Conservation (phyloP, 1,284 basidiomycete genomes). For the Cryptococcus sp. region DNA sequence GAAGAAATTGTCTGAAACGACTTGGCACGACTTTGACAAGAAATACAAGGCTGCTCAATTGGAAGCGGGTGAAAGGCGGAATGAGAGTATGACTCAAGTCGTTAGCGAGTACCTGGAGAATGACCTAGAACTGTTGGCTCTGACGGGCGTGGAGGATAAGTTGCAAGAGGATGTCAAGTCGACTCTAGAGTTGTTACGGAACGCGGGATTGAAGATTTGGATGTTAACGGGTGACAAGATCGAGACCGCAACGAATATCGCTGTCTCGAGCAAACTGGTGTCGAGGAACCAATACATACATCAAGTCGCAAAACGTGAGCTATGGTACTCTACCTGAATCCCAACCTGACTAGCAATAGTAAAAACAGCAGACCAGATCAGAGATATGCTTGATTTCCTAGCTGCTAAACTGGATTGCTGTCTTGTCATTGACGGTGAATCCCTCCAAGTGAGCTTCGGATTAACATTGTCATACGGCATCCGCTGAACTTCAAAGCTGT, state of each 20-base stretch:
- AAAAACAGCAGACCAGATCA: slow-evolving; percentile 71
- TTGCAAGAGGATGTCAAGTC: slow-evolving; percentile 94
- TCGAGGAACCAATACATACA: slow-evolving; percentile 96
- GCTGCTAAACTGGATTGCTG: slow-evolving; percentile 94
- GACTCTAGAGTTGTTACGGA: slow-evolving; percentile 86
- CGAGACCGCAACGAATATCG: slow-evolving; percentile 97
- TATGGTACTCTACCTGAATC: neutral
- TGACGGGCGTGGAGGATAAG: slow-evolving; percentile 98
- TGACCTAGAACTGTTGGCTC: slow-evolving; percentile 83
- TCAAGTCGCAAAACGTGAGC: slow-evolving; percentile 85
- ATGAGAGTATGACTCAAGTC: slow-evolving; percentile 71
- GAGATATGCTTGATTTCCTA: slow-evolving; percentile 89
- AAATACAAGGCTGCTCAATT: slow-evolving; percentile 70
- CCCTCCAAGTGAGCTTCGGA: slow-evolving; percentile 62
- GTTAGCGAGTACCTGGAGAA: slow-evolving; percentile 75
- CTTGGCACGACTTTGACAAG: slow-evolving; percentile 70
- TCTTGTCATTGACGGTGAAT: slow-evolving; percentile 98
- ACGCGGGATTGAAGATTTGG: slow-evolving; percentile 99
- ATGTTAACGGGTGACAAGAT: slow-evolving; percentile 99
- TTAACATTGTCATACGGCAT: neutral
- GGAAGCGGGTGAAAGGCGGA: slow-evolving; percentile 68
- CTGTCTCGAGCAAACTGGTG: slow-evolving; percentile 93
- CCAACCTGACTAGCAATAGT: slow-evolving; percentile 53
- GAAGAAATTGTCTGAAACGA: slow-evolving; percentile 65
- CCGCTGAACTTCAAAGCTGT: slow-evolving; percentile 57